Evolutionary conservation across 2,329 filamentous ascomycete genomes (phyloP), one percentile per base, ranked within the genome.

Genomic region (Biscogniauxia sp.): DNA sequence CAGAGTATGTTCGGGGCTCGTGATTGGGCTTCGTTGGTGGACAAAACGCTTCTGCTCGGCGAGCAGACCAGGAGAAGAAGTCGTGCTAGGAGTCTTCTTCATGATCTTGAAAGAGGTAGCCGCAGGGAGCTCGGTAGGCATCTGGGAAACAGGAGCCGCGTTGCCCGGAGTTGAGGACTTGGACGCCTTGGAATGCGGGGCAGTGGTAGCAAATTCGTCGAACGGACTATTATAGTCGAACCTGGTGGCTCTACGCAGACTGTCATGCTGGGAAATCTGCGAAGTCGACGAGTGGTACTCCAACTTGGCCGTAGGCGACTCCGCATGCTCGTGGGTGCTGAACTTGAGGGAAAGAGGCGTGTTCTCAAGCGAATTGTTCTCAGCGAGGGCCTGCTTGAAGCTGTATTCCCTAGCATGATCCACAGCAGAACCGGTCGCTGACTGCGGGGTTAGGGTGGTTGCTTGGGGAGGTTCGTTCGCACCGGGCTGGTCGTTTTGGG

Each of bases 401-500:
- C 59, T 59, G 53, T 68, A 70, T 20, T 73, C 70, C 53, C 64
- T 67, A 15, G 63, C 59, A 26, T 72, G 69, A 32, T 73, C 73
- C 20, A 70, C 69, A 19, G 66, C 52, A 15, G 72, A 73, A 32
- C 73, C 73, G 51, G 73, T 71, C 26, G 67, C 66, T 2, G 80
- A 80, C 61, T 80, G 78, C 4, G 82, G 79, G 5, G 80, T 82
- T 64, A 77, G 72, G 57, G 75, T 79, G 65, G 73, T 72, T 25
- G 78, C 76, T 58, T 79, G 78, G 20, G 78, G 73, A 13, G 76
- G 69, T 63, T 83, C 81, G 56, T 74, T 71, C 62, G 79, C 56
- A 57, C 76, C 68, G 5, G 75, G 70, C 64, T 78, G 77, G 53
- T 87, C 84, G 54, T 78, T 80, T 73, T 88, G 86, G 60, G 82